Evolutionary conservation across 2,329 filamentous ascomycete species (phyloP).

Genomic region (Xylariaceae sp.): DNA sequence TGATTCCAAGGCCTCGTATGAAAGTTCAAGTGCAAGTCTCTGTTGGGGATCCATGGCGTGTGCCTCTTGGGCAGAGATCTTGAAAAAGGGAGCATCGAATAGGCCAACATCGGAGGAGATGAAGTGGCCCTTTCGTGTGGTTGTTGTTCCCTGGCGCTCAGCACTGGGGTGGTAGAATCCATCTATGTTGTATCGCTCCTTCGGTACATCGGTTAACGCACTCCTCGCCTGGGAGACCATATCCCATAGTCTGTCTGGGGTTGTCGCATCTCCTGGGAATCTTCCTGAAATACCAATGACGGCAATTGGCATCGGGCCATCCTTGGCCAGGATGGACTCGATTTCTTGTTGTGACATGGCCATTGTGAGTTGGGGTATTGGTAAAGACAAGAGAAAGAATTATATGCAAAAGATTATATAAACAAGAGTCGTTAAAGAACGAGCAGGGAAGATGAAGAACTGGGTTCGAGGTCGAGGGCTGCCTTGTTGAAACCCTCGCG

Average conservation of each 20-base stretch:
- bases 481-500: constrained; percentile 18
- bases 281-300: constrained; percentile 29
- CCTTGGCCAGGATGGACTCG: constrained; percentile 24
- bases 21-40: constrained; percentile 31
- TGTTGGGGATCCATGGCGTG: constrained; percentile 34
- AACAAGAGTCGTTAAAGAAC: constrained; percentile 12
- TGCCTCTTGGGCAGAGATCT: constrained; percentile 28
- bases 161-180: constrained; percentile 29
- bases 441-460: constrained; percentile 17
- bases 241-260: constrained; percentile 28
- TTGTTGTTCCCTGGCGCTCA: constrained; percentile 27
- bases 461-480: constrained; percentile 7
- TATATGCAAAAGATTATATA: constrained; percentile 13
- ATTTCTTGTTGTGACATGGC: constrained; percentile 22
- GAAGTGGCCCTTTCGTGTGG: constrained; percentile 28
- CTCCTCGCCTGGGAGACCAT: constrained; percentile 27
- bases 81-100: constrained; percentile 31
- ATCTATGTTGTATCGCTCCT: constrained; percentile 29
- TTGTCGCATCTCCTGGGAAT: constrained; percentile 28
- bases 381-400: constrained; percentile 4
- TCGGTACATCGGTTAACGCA: constrained; percentile 27
- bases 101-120: constrained; percentile 26
- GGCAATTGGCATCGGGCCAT: constrained; percentile 27
- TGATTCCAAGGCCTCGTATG: constrained; percentile 30
- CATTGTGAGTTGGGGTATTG: constrained; percentile 17